These are phyloP conservation scores for Torulaspora maleeae DNA, from an alignment of 805 yeast genomes.

Conservation along the genomic window DNA sequence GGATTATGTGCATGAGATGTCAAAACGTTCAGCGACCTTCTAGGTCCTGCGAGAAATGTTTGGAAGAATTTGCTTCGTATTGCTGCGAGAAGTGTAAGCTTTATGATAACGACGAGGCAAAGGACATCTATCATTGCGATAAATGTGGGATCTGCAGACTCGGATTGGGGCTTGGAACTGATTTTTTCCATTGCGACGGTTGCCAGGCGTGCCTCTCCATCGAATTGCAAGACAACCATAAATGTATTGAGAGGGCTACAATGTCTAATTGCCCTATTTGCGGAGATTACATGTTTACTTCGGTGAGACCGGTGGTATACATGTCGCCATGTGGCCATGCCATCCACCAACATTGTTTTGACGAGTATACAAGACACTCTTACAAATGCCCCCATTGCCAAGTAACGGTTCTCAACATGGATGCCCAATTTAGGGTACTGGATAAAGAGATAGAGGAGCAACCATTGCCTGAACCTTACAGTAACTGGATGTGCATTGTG, in stretches of 20 bases:
- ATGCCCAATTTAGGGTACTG: constrained; percentile 77
- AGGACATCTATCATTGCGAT: constrained; percentile 86
- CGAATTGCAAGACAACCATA: constrained; percentile 69
- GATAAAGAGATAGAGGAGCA: constrained; percentile 78
- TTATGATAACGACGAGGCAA: constrained; percentile 74
- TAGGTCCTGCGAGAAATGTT: constrained; percentile 66
- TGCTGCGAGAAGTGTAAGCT: constrained; percentile 74
- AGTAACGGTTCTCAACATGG: constrained; percentile 80
- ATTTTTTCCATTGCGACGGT: constrained; percentile 84
- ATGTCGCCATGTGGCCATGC: constrained; percentile 91
- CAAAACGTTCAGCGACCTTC: constrained; percentile 68
- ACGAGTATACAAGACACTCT: constrained; percentile 72
- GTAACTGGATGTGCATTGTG: constrained; percentile 67
- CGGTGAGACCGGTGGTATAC: constrained; percentile 76
- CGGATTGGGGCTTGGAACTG: constrained; percentile 83
- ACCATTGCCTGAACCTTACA: constrained; percentile 76
- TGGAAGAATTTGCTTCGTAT: constrained; percentile 62
- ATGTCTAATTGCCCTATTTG: constrained; percentile 92
- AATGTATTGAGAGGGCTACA: constrained; percentile 81
- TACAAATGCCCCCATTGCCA: constrained; percentile 92
- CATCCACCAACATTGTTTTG: constrained; percentile 80
- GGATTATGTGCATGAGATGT: constrained; percentile 80
- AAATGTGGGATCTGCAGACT: constrained; percentile 90
- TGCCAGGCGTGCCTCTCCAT: constrained; percentile 87
- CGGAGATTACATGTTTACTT: constrained; percentile 83